Evolutionary conservation across 192 early-diverging fungal genomes (phyloP).

Genomic region (Backusella morwellensis): DNA sequence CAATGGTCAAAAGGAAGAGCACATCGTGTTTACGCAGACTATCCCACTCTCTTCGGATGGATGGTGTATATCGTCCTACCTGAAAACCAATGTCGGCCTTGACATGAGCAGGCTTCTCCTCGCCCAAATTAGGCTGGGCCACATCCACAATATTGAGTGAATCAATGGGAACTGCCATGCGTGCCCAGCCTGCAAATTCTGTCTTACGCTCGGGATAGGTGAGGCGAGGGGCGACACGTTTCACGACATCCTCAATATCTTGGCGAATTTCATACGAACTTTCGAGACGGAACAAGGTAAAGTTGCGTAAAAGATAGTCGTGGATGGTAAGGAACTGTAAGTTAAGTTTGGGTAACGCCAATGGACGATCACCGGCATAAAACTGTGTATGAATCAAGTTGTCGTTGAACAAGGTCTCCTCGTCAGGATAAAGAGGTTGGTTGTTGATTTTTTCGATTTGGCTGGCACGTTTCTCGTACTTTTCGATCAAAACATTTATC

Average conservation of each 20-base stretch:
- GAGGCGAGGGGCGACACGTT: constrained; percentile 68
- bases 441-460: constrained; percentile 72
- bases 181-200: constrained; percentile 89
- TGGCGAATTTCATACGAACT: constrained; percentile 80
- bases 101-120: constrained; percentile 69
- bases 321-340: constrained; percentile 92
- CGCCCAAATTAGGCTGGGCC: constrained; percentile 65
- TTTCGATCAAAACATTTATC: constrained; percentile 50
- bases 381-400: constrained; percentile 68
- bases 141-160: constrained; percentile 72
- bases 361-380: constrained; percentile 47
- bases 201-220: constrained; percentile 56
- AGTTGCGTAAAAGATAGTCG: constrained; percentile 89
- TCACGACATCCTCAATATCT: constrained; percentile 86
- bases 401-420: constrained; percentile 71
- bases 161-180: constrained; percentile 82
- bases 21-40: constrained; percentile 79
- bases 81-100: constrained; percentile 69
- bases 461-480: constrained; percentile 58
- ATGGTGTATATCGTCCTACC: constrained; percentile 64
- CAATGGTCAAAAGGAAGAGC: constrained; percentile 79
- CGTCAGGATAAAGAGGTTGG: constrained; percentile 77
- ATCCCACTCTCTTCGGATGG: constrained; percentile 88
- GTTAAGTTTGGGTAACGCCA: constrained; percentile 85
- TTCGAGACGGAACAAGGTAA: constrained; percentile 82